Evolutionary conservation across 441 rosid species (phyloP).

Genomic region (Euphorbia corollata): DNA sequence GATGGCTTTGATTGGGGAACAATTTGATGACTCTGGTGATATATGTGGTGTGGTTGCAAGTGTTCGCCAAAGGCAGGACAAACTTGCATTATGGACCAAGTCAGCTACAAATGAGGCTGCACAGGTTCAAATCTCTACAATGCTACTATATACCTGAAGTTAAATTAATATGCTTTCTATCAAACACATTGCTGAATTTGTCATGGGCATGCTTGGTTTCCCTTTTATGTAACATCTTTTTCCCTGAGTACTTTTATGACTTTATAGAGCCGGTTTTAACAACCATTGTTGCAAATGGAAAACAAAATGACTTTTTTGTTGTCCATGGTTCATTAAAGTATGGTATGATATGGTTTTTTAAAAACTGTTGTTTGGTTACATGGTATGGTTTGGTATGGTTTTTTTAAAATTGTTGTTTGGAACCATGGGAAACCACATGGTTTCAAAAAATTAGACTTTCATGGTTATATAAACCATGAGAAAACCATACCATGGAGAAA

Average conservation of each 20-base stretch:
- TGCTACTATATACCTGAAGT: background rate
- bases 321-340: too few species aligned
- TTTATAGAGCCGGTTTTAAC: background rate
- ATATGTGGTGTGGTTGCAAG: constrained; percentile 87
- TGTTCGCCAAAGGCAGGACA: constrained; percentile 66
- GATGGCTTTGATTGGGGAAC: constrained; percentile 95
- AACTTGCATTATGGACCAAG: constrained; percentile 79
- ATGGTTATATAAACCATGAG: too few species aligned
- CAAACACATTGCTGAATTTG: background rate
- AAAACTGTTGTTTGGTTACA: too few species aligned
- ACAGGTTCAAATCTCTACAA: constrained; percentile 40
- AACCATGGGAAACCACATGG: too few species aligned
- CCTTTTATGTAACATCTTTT: too few species aligned
- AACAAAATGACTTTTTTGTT: too few species aligned
- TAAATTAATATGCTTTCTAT: background rate
- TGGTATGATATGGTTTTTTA: too few species aligned
- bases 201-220: background rate
- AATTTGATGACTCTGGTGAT: constrained; percentile 74
- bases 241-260: background rate
- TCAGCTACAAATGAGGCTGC: constrained; percentile 74
- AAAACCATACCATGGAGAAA: too few species aligned
- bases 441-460: too few species aligned
- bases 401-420: too few species aligned
- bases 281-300: background rate
- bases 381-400: too few species aligned